Conservation (phyloP, 192 early-diverging fungal genomes). For the Backusella westeae region DNA sequence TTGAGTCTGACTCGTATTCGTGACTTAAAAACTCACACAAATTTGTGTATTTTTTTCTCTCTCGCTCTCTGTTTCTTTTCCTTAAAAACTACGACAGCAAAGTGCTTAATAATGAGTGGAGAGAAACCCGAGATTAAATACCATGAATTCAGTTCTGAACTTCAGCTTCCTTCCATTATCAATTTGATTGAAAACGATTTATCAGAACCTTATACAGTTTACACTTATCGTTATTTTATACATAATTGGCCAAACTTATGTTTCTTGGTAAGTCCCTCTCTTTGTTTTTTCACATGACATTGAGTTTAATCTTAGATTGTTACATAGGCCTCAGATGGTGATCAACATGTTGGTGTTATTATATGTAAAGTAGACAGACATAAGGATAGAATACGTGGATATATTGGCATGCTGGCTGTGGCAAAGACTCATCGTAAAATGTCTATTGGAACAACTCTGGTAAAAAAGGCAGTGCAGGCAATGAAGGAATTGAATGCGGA, state of each 20-base stretch:
- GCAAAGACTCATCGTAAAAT: constrained; percentile 73
- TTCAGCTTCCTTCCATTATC: constrained; percentile 75
- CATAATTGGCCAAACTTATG: constrained; percentile 90
- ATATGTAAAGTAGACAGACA: constrained; percentile 87
- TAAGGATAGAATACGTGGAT: constrained; percentile 70
- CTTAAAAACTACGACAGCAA: neutral
- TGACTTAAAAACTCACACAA: neutral
- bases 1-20: too few species aligned
- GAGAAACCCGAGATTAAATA: constrained; percentile 31
- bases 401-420: constrained; percentile 98
- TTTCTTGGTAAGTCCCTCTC: constrained; percentile 58
- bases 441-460: constrained; percentile 77
- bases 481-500: constrained; percentile 81
- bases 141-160: constrained; percentile 68
- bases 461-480: constrained; percentile 63
- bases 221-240: constrained; percentile 96
- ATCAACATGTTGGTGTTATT: constrained; percentile 78
- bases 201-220: constrained; percentile 96
- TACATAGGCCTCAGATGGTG: constrained; percentile 56
- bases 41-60: neutral
- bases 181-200: constrained; percentile 89
- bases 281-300: neutral
- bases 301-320: neutral
- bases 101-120: neutral
- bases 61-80: neutral